A percentile compares a stretch with the other conserved stretches of the same genome.
Evolutionary conservation across 441 rosid genomes (phyloP).

Genomic region (Syzygium malaccense): DNA sequence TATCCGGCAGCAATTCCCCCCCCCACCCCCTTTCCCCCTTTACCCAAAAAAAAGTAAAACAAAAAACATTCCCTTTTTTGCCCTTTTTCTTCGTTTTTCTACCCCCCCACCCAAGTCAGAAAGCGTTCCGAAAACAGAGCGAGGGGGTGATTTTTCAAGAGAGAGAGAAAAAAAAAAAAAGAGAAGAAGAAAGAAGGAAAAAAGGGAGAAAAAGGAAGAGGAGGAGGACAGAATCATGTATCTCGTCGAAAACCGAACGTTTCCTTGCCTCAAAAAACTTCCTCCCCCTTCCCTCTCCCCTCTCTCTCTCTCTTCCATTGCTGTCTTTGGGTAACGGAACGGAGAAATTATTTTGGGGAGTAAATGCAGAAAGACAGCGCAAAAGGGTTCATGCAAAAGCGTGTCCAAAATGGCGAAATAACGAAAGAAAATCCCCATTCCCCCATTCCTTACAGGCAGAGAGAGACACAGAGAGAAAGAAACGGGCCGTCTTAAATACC

Average conservation of each 20-base stretch:
- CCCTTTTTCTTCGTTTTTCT: neutral
- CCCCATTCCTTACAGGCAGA: neutral
- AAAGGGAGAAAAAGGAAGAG: neutral
- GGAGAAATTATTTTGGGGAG: neutral
- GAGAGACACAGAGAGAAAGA: neutral
- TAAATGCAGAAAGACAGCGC: neutral
- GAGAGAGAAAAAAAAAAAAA: accelerated
- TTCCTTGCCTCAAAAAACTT: neutral
- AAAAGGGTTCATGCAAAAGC: neutral
- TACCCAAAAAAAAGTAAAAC: accelerated
- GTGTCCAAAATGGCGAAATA: neutral
- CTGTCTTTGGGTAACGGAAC: neutral
- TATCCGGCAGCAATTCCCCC: neutral
- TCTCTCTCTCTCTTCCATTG: neutral
- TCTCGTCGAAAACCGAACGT: neutral
- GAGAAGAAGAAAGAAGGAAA: accelerated
- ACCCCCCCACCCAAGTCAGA: neutral
- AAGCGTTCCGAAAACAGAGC: neutral
- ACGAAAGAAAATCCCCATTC: neutral
- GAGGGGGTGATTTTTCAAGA: neutral
- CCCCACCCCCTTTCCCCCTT: accelerated
- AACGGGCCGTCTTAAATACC: neutral
- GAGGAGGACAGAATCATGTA: neutral
- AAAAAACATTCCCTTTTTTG: neutral
- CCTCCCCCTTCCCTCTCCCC: neutral